Evolutionary conservation across 495 filamentous ascomycete species (phyloP).

Genomic region (Aspergillus biplanus): DNA sequence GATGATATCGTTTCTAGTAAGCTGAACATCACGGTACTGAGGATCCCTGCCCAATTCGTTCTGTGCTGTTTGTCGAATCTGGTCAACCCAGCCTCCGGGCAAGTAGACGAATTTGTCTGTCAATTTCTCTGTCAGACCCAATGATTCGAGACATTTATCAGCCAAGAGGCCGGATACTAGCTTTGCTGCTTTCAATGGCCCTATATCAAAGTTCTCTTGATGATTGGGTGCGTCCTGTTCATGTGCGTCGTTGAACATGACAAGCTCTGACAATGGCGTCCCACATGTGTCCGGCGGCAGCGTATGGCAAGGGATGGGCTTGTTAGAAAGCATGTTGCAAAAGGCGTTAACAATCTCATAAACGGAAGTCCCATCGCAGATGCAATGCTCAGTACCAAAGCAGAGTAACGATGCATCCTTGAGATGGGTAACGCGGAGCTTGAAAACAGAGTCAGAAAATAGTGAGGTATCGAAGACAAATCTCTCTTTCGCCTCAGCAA

Average conservation of each 20-base stretch:
- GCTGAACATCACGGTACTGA: background rate
- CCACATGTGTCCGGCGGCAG: conserved; percentile 5
- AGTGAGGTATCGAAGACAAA: background rate
- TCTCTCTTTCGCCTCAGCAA: background rate
- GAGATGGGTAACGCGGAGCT: conserved; percentile 9
- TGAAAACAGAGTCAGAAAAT: background rate
- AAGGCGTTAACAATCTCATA: conserved; percentile 7
- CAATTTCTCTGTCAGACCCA: conserved; percentile 4
- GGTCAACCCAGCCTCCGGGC: conserved; percentile 9
- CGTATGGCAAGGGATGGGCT: background rate
- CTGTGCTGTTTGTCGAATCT: conserved; percentile 5
- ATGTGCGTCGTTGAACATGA: background rate
- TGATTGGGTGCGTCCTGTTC: background rate
- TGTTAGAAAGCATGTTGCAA: conserved; percentile 7
- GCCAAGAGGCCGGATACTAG: background rate
- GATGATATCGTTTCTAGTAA: conserved; percentile 14
- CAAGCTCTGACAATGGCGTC: conserved; percentile 4
- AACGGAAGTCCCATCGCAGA: conserved; percentile 3
- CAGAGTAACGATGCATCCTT: conserved; percentile 14
- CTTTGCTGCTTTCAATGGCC: background rate
- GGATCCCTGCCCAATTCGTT: background rate
- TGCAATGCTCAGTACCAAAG: conserved; percentile 10
- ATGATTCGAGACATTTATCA: background rate
- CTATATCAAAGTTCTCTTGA: background rate
- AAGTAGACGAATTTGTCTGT: conserved; percentile 5